Base-by-base conservation (phyloP, 2,329 filamentous ascomycete species). In the Paecilomyces sp. region DNA sequence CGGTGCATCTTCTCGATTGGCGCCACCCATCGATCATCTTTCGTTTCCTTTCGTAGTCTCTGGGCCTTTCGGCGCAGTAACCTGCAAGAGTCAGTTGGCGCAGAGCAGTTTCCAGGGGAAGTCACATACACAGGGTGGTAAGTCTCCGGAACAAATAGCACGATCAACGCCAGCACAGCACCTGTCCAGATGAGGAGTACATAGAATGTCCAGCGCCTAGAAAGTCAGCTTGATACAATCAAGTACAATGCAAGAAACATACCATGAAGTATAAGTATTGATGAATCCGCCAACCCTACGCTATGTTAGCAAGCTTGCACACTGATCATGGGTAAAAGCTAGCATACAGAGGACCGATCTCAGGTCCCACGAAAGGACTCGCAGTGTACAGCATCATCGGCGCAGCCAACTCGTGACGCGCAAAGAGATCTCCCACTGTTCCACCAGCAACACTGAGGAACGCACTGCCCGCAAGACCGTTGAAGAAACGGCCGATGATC, bases 361-460 rank as follows among this genome's bases (percentile, higher is more conserved):
- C 81, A 5, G 84, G 83, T 1, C 83, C 77, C 58, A 84, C 68
- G 82, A 66, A 91, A 80, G 62, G 74, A 85, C 75, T 72, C 80
- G 86, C 77, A 4, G 87, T 86, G 70, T 89, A 95, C 15, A 96
- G 78, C 76, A 91, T 87, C 92, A 96, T 96, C 2, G 92, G 91
- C 6, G 83, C 83, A 65, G 88, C 87, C 59, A 96, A 83, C 64
- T 90, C 82, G 60, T 87, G 78, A 54, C 82, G 81, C 11, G 79
- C 77, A 69, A 93, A 94, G 64, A 93, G 76, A 69, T 96, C 92
- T 34, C 91, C 89, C 15, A 96, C 90, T 0, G 90, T 96, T 12
- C 91, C 91, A 50, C 91, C 92, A 0, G 91, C 89, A 1, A 96
- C 91, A 60, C 78, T 82, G 53, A 85, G 67, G 62, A 85, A 85